phyloP scores from a whole-genome alignment of 2,329 filamentous ascomycete genomes.

The Fonsecaea pedrosoi region DNA sequence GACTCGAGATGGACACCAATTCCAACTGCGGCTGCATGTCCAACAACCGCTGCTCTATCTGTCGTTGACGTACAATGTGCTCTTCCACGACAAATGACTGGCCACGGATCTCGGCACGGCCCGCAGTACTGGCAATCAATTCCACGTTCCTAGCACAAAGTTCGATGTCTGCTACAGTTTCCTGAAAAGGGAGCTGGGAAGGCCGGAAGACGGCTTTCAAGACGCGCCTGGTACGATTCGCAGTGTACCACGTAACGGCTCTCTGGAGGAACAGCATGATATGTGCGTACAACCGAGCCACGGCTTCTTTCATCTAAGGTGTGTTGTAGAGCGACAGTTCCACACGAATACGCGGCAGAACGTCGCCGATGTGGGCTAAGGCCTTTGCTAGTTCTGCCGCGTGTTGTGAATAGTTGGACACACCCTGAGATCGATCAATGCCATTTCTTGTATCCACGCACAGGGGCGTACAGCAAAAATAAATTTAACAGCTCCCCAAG shows the following conservation, averaged over 20 bases:
- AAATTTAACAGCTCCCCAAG: conserved; percentile 6
- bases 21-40: background rate
- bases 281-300: background rate
- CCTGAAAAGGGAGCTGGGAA: background rate
- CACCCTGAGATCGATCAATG: background rate
- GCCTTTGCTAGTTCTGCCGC: background rate
- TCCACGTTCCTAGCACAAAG: background rate
- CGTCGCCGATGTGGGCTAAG: background rate
- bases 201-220: background rate
- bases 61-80: background rate
- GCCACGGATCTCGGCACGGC: background rate
- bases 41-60: background rate
- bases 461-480: background rate
- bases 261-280: background rate
- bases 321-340: background rate
- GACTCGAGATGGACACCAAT: background rate
- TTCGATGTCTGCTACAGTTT: background rate
- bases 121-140: background rate
- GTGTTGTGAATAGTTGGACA: background rate
- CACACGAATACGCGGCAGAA: background rate
- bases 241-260: background rate
- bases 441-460: background rate
- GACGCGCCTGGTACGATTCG: background rate
- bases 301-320: background rate
- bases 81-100: background rate